Conservation (phyloP, 2,329 filamentous ascomycete species). For the Trichophaea hybrida region DNA sequence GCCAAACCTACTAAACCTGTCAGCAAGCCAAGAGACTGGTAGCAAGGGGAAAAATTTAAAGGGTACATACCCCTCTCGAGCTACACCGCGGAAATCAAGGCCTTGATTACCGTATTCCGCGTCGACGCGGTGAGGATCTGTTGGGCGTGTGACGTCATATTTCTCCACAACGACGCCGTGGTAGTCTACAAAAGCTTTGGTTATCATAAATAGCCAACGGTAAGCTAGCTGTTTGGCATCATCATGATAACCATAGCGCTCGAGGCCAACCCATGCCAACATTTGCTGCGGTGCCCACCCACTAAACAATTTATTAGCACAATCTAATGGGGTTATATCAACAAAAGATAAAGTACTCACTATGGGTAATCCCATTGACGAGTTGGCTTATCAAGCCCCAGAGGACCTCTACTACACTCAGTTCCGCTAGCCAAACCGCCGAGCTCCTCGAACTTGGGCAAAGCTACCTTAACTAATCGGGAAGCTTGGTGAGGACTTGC, state of each 20-base stretch:
- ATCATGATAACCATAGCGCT: slow-evolving; percentile 80
- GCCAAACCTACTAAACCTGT: slow-evolving; percentile 52
- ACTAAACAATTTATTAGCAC: slow-evolving; percentile 13
- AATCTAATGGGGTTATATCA: not conserved
- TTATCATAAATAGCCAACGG: slow-evolving; percentile 97
- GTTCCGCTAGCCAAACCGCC: slow-evolving; percentile 84
- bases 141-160: slow-evolving; percentile 83
- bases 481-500: slow-evolving; percentile 76
- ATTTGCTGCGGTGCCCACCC: slow-evolving; percentile 99
- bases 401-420: slow-evolving; percentile 66
- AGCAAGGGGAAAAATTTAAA: not conserved
- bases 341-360: slow-evolving; percentile 11
- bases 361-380: slow-evolving; percentile 98
- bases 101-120: slow-evolving; percentile 98
- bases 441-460: slow-evolving; percentile 76
- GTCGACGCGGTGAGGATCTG: slow-evolving; percentile 85
- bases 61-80: slow-evolving; percentile 73
- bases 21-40: not conserved
- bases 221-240: slow-evolving; percentile 84
- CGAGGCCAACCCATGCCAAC: slow-evolving; percentile 84
- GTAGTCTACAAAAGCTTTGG: slow-evolving; percentile 94
- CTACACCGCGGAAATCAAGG: slow-evolving; percentile 84
- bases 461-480: slow-evolving; percentile 60
- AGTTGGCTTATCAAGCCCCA: slow-evolving; percentile 74
- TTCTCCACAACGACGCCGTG: slow-evolving; percentile 98